These are phyloP conservation scores for Capsella rubella DNA, from an alignment of 441 rosid genomes.

Conservation along the genomic window DNA sequence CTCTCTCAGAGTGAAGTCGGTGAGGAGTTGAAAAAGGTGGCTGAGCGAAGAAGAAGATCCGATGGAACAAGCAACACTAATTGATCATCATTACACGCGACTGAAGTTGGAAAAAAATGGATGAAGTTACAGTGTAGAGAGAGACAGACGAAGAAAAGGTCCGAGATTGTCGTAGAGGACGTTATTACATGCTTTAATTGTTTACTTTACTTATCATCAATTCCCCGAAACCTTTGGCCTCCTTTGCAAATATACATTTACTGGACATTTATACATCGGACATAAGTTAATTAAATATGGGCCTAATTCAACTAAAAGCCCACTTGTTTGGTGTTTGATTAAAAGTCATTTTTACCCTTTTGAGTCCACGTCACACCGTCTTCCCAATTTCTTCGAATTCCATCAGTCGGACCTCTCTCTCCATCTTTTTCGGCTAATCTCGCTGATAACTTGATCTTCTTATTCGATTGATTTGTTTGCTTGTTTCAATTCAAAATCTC, in stretches of 20 bases:
- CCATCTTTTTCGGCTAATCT: too few species aligned
- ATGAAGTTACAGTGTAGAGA: constrained; percentile 19
- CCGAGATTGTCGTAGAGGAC: constrained; percentile 45
- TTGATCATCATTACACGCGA: constrained; percentile 27
- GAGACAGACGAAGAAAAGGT: constrained; percentile 34
- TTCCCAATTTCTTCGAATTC: background rate
- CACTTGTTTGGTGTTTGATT: background rate
- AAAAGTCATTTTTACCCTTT: background rate
- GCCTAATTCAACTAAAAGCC: constrained; percentile 11
- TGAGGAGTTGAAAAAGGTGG: constrained; percentile 34
- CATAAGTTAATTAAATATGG: background rate
- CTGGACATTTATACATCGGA: background rate
- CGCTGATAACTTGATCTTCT: constrained; percentile 1
- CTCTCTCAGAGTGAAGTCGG: constrained; percentile 1
- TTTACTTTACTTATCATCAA: background rate
- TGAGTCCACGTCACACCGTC: constrained; percentile 14
- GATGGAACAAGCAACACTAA: constrained; percentile 11
- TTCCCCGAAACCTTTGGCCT: constrained; percentile 2
- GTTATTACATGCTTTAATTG: background rate
- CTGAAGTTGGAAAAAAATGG: constrained; percentile 12
- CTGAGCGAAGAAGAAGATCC: constrained; percentile 38
- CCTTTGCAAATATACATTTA: background rate
- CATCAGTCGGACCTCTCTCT: too few species aligned
- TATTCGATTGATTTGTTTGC: background rate
- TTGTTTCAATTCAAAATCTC: background rate